Base-by-base conservation (phyloP, 257 asterid species). In the Solanum medicagineum region DNA sequence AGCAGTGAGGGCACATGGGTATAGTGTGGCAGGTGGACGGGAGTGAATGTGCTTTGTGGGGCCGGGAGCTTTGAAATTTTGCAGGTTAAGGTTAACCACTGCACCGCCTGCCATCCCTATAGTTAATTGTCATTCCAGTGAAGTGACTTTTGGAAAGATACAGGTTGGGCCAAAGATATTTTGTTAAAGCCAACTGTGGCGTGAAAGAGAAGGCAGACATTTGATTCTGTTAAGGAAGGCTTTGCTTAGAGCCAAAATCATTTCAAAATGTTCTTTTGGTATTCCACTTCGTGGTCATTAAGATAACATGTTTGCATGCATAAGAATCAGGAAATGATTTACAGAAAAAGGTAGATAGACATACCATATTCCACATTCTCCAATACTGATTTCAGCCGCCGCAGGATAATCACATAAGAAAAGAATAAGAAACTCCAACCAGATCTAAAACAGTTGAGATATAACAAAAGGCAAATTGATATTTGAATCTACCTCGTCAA, bases 351-450 rank as follows among this genome's bases (percentile, higher is more conserved):
- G 87, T n/a, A 85, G 73, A 66, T 51, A 66, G 42, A 70, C 98
- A 86, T 91, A 97, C 99, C 98, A 97, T 92, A 87, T 97, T 95
- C 99, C 99, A 97, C 99, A 94, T 93, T 89, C 99, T 95, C 99
- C 99, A 97, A 87, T 97, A 97, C 99, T 97, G 94, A 86, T 83
- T 69, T 87, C 57, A 85, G 90, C 93, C 69, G 69, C 86, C 86
- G 86, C 83, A 55, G 81, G 63, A 83, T 84, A 86, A 86, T 69
- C 89, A 88, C 51, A 66, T 59, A 54, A 75, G 86, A 89, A 85
- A 69, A 14, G 36, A 45, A 83, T 68, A 24, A 83, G 81, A 56
- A 77, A 77, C 81, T 62, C 51, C 83, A 42, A 81, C 84, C 59
- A 86, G 88, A 80, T 22, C 69, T 29, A 55, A 84, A 69, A 75